A percentile compares a stretch with the other conserved stretches of the same genome.
These are phyloP conservation scores for Shiraia sp. DNA, from an alignment of 2,329 filamentous ascomycete genomes.

Conservation along the genomic window DNA sequence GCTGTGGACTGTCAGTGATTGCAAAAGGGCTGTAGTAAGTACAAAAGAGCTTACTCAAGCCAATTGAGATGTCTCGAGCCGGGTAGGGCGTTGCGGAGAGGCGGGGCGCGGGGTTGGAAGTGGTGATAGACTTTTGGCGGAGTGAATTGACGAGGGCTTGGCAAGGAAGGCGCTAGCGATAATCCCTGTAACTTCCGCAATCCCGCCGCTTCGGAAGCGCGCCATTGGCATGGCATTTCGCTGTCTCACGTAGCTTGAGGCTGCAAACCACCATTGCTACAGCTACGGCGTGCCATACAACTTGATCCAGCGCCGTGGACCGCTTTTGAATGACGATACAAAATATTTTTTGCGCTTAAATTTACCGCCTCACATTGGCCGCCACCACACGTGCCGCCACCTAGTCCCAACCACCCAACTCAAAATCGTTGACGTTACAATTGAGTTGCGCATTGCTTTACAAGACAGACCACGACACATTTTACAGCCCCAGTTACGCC, in stretches of 20 bases:
- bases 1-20: constrained; percentile 21
- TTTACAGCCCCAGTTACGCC: too few relatives aligned
- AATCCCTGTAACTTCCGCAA: constrained; percentile 19
- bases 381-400: too few relatives aligned
- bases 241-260: too few relatives aligned
- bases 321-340: too few relatives aligned
- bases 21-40: neutral
- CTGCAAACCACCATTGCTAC: too few relatives aligned
- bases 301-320: too few relatives aligned
- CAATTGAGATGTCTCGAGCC: constrained; percentile 39
- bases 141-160: constrained; percentile 10
- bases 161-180: neutral
- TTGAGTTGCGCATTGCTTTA: constrained; percentile 1
- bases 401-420: too few relatives aligned
- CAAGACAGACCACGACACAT: neutral
- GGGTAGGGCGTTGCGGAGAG: constrained; percentile 9
- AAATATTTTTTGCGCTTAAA: too few relatives aligned
- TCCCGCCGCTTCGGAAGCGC: constrained; percentile 10
- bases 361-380: too few relatives aligned
- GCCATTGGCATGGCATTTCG: neutral
- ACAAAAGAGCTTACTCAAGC: constrained; percentile 16
- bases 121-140: constrained; percentile 33
- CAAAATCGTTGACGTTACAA: too few relatives aligned
- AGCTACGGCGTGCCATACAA: too few relatives aligned
- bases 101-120: constrained; percentile 20